Conservation (phyloP, 768 basidiomycete species). For the Neoboletus subvelutipes region DNA sequence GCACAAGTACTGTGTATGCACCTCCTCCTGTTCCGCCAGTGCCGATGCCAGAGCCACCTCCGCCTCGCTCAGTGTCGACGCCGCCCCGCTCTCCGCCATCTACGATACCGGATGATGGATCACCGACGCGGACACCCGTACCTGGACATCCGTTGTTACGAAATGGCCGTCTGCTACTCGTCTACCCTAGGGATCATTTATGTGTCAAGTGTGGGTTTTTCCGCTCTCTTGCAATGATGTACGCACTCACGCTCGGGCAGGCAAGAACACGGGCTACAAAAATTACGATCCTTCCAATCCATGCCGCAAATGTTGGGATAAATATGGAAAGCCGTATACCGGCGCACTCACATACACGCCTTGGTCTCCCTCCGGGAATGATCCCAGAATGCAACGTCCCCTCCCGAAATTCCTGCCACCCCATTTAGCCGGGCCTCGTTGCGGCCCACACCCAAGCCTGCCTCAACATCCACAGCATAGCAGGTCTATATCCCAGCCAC, state of each 20-base stretch:
- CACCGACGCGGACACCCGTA: conserved; percentile 60
- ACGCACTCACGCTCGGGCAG: conserved; percentile 35
- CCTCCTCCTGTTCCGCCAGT: conserved; percentile 10
- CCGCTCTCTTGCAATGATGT: too few relatives aligned
- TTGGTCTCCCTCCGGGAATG: conserved; percentile 31
- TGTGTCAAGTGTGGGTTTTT: conserved; percentile 64
- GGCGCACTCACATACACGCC: conserved; percentile 59
- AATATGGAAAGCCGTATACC: conserved; percentile 58
- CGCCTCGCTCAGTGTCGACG: conserved; percentile 13
- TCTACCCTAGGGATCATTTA: conserved; percentile 62
- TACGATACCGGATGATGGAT: conserved; percentile 46
- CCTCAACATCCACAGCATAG: conserved; percentile 12
- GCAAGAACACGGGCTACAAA: conserved; percentile 75
- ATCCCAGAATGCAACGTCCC: conserved; percentile 30
- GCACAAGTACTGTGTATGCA: conserved; percentile 4
- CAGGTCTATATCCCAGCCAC: conserved; percentile 24
- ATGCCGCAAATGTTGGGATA: conserved; percentile 74
- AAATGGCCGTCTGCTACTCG: conserved; percentile 58
- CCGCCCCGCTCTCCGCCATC: conserved; percentile 13
- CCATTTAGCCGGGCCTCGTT: conserved; percentile 8
- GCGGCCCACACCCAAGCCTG: too few relatives aligned
- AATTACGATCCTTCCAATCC: conserved; percentile 62
- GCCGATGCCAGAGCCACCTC: background rate
- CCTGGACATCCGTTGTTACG: conserved; percentile 68
- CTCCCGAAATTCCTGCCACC: conserved; percentile 27